These are phyloP conservation scores for Ganoderma multipileum DNA, from an alignment of 1,284 basidiomycete genomes.

Conservation along the genomic window DNA sequence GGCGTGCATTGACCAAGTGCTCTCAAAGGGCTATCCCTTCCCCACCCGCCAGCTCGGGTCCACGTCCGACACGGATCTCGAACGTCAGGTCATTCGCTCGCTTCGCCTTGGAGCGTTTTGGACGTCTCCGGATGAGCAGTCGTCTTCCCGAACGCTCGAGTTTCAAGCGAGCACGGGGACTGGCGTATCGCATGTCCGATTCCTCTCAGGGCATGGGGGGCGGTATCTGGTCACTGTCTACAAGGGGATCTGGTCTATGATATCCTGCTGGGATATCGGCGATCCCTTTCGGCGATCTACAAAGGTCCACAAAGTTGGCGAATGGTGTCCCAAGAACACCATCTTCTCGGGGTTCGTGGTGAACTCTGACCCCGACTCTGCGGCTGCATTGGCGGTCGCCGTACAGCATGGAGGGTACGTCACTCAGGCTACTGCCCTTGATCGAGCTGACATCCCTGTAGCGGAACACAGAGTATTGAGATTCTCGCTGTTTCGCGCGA, in stretches of 20 bases:
- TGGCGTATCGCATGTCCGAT: constrained; percentile 56
- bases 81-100: constrained; percentile 50
- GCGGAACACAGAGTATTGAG: constrained; percentile 33
- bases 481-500: constrained; percentile 26
- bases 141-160: constrained; percentile 28
- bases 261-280: constrained; percentile 58
- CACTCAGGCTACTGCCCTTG: background rate
- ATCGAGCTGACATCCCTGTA: background rate
- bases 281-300: background rate
- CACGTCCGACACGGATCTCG: constrained; percentile 48
- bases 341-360: constrained; percentile 57
- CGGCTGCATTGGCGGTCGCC: constrained; percentile 56
- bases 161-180: constrained; percentile 45
- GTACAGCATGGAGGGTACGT: constrained; percentile 38
- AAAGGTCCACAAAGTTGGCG: constrained; percentile 39
- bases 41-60: constrained; percentile 36
- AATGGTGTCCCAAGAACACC: constrained; percentile 61
- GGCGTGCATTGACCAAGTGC: constrained; percentile 51
- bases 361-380: constrained; percentile 51
- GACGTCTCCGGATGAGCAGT: constrained; percentile 37
- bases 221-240: constrained; percentile 59
- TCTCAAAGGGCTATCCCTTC: constrained; percentile 55
- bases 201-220: constrained; percentile 52
- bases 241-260: constrained; percentile 61
- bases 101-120: constrained; percentile 55